Conservation (phyloP, 2,329 filamentous ascomycete genomes). For the Teratosphaeria viscida region DNA sequence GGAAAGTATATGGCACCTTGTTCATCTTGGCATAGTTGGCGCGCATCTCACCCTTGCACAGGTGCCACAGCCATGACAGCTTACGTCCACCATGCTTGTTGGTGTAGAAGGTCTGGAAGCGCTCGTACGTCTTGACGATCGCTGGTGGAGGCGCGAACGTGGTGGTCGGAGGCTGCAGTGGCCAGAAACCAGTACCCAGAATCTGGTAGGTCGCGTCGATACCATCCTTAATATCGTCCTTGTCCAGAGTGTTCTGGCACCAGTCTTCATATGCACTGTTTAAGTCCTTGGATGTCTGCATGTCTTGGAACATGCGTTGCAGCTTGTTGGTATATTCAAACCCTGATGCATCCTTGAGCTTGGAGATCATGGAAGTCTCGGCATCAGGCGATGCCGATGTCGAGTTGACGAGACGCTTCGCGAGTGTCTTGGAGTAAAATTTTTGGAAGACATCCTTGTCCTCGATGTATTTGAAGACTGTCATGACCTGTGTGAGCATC, state of each 20-base stretch:
- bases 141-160: constrained; percentile 79
- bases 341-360: constrained; percentile 94
- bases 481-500: constrained; percentile 88
- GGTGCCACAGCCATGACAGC: constrained; percentile 94
- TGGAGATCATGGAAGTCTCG: constrained; percentile 98
- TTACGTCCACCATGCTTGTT: constrained; percentile 95
- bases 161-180: constrained; percentile 74
- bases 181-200: constrained; percentile 95
- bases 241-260: constrained; percentile 55
- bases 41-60: constrained; percentile 95
- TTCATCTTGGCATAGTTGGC: constrained; percentile 79
- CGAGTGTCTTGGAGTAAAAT: constrained; percentile 95
- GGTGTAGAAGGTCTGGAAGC: constrained; percentile 85
- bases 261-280: constrained; percentile 80
- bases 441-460: constrained; percentile 99
- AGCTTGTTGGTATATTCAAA: constrained; percentile 99
- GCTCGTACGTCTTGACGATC: constrained; percentile 77
- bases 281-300: constrained; percentile 96
- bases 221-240: constrained; percentile 54
- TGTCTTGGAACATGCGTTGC: constrained; percentile 99
- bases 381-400: constrained; percentile 95
- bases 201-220: constrained; percentile 87
- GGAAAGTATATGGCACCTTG: constrained; percentile 91
- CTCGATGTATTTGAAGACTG: constrained; percentile 99
- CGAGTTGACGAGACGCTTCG: constrained; percentile 85